Percentiles rank a stretch among this genome's conserved stretches.
These are phyloP conservation scores for Phytophthora sojae DNA, from an alignment of 352 stramenopile genomes.

Conservation along the genomic window DNA sequence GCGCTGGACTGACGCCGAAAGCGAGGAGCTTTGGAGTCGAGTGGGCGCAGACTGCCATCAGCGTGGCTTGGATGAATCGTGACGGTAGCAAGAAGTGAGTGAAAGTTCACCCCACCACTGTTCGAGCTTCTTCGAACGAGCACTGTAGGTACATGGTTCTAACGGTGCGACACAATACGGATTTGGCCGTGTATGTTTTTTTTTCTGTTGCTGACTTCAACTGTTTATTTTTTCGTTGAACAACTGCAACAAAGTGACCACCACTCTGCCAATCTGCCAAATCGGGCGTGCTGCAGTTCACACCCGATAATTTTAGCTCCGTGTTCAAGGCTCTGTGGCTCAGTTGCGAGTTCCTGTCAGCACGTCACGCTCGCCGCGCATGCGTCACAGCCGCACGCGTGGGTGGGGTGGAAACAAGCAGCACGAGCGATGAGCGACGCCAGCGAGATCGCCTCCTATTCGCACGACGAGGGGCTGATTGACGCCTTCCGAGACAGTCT, in stretches of 20 bases:
- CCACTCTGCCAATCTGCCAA: conserved; percentile 15
- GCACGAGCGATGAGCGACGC: conserved; percentile 23
- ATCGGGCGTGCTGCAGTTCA: conserved; percentile 4
- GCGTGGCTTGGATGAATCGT: conserved; percentile 74
- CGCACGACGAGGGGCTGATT: conserved; percentile 29
- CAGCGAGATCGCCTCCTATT: conserved; percentile 5
- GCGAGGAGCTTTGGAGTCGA: conserved; percentile 45
- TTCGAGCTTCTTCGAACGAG: no score
- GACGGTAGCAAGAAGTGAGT: background rate
- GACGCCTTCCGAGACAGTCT: conserved; percentile 66
- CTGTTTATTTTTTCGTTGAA: no score
- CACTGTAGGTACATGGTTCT: no score
- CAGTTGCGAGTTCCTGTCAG: conserved; percentile 3
- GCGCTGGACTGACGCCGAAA: conserved; percentile 1
- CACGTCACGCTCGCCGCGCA: conserved; percentile 7
- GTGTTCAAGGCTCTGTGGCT: background rate
- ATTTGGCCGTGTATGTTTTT: no score
- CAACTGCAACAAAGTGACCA: conserved; percentile 24
- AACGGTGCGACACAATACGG: no score
- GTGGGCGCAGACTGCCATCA: conserved; percentile 92
- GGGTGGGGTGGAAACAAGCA: conserved; percentile 1
- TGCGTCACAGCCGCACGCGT: conserved; percentile 16
- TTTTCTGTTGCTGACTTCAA: no score
- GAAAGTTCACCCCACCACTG: background rate
- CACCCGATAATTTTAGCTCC: conserved; percentile 22